Conservation (phyloP, 148 eudicot genomes). For the Fagopyrum homotropicum region DNA sequence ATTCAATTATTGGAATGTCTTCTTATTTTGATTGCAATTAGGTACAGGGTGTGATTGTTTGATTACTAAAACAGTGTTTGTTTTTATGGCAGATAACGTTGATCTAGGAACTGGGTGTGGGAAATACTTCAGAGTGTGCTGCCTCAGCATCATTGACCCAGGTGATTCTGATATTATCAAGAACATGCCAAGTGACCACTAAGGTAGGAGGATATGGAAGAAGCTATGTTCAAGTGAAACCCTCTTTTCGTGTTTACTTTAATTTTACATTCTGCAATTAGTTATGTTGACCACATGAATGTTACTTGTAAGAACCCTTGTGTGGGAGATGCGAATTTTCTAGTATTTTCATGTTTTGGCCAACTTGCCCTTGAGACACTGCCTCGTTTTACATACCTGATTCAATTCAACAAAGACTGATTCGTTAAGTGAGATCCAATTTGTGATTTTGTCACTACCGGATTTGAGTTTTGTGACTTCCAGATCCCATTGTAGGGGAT, state of each 20-base stretch:
- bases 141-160: slow-evolving; percentile 55
- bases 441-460: too few species aligned
- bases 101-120: slow-evolving; percentile 59
- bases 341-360: too few species aligned
- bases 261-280: too few species aligned
- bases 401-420: too few species aligned
- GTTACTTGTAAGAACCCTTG: too few species aligned
- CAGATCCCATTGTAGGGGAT: too few species aligned
- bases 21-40: background rate
- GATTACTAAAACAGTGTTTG: background rate
- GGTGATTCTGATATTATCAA: slow-evolving; percentile 64
- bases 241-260: background rate
- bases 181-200: slow-evolving; percentile 46
- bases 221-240: background rate
- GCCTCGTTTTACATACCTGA: too few species aligned
- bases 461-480: too few species aligned
- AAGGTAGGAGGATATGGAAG: background rate
- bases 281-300: too few species aligned
- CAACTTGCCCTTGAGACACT: too few species aligned
- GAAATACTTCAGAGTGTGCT: slow-evolving; percentile 54
- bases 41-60: background rate
- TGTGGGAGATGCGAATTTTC: too few species aligned
- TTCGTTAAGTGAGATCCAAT: too few species aligned
- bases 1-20: background rate
- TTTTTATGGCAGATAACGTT: slow-evolving; percentile 36